Base-by-base conservation (phyloP, 805 yeast species). In the Candida khao-thaluensis region DNA sequence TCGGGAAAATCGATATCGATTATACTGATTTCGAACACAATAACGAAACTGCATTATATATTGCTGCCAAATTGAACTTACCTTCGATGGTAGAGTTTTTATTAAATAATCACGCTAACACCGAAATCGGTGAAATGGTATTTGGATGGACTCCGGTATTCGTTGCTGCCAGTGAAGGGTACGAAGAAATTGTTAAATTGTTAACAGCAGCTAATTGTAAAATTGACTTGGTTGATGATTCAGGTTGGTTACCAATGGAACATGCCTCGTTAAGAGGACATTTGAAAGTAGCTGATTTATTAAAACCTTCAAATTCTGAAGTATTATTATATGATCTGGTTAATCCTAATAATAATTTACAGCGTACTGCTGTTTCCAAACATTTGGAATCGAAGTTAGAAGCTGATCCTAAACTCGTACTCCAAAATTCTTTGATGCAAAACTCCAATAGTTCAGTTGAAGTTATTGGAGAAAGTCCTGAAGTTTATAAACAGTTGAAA, bases 231-330 rank as follows among this genome's bases (percentile, higher is more conserved):
- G 71, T 75, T 12, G 98, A 91, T 63, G 82, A 79, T 32, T 82
- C 93, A 37, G 97, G 97, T 0, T 91, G 98, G 98, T 79, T 88
- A 14, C 96, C 98, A n/a, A 81, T 88, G 81, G 98, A 91, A 54
- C 98, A 91, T 60, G 96, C 97, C 0, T 82, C 87, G 35, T 67
- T 91, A 32, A 74, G 97, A 51, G 98, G 98, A 4, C 95, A 89
- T 57, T 64, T 90, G 42, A 72, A 67, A 2, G 76, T 87, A 25
- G 82, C 93, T 1, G 77, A 77, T 37, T 50, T 77, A 52, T 64
- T 91, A 40, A 71, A 71, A 21, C 85, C 85, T 1, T 41, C 50
- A 3, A 64, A 74, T 47, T 54, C 46, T 11, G 56, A 43, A 42
- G 50, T 58, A 48, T 67, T 56, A 44, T 54, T 52, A 24, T 66